Conservation (phyloP, 202 grass and related monocot species). For the Setaria viridis region DNA sequence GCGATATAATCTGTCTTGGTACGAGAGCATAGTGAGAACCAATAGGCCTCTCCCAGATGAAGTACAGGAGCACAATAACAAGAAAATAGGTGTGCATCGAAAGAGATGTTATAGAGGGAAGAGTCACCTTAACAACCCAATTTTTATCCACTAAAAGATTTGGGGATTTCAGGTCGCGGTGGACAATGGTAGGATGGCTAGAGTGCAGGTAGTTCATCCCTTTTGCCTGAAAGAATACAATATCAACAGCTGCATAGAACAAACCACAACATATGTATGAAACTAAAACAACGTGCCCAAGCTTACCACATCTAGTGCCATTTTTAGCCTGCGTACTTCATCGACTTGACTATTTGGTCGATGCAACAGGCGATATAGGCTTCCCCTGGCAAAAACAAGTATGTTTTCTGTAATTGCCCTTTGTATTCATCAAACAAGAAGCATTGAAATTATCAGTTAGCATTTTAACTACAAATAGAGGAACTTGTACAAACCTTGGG, state of each 20-base stretch:
- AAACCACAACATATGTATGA: constrained; percentile 23
- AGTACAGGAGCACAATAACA: not conserved
- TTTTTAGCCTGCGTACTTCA: constrained; percentile 89
- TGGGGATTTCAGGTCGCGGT: constrained; percentile 97
- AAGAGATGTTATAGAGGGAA: constrained; percentile 34
- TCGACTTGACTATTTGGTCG: constrained; percentile 79
- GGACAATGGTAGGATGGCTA: constrained; percentile 96
- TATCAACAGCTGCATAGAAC: constrained; percentile 26
- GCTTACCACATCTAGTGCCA: constrained; percentile 98
- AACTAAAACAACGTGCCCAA: constrained; percentile 41
- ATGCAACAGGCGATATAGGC: constrained; percentile 93
- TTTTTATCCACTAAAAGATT: constrained; percentile 99
- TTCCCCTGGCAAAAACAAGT: constrained; percentile 67
- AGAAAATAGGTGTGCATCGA: constrained; percentile 37
- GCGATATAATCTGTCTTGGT: constrained; percentile 10
- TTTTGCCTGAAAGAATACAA: constrained; percentile 79
- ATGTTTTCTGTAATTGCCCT: constrained; percentile 12
- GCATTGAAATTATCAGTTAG: constrained; percentile 19
- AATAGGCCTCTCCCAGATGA: constrained; percentile 28
- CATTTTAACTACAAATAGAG: constrained; percentile 34
- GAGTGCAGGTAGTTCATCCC: constrained; percentile 98
- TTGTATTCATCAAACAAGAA: constrained; percentile 17
- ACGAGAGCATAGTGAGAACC: not conserved
- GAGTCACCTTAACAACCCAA: constrained; percentile 96
- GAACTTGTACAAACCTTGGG: constrained; percentile 70